These are phyloP conservation scores for Pinus albicaulis DNA, from an alignment of 75 land plant species.

Conservation along the genomic window DNA sequence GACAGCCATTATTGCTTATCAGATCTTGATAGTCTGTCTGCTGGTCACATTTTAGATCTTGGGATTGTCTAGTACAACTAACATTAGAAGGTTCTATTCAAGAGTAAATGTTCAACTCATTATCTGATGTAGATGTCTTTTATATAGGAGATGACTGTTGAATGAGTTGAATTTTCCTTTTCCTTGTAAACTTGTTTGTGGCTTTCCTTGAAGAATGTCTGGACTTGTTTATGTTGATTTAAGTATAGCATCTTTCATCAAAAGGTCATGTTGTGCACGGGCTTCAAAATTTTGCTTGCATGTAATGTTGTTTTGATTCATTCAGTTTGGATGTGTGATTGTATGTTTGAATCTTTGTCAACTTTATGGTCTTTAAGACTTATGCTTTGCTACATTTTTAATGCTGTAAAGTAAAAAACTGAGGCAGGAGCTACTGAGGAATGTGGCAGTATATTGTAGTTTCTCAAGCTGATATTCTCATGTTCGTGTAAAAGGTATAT, in stretches of 20 bases:
- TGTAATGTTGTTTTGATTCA: background rate
- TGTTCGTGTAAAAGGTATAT: background rate
- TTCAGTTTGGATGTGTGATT: background rate
- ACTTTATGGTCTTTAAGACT: background rate
- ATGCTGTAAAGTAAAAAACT: conserved; percentile 1
- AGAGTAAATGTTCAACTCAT: too few species aligned
- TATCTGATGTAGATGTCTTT: too few species aligned
- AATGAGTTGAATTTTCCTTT: too few species aligned
- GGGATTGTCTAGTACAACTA: too few species aligned
- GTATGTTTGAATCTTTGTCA: background rate
- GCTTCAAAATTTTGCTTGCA: conserved; percentile 2
- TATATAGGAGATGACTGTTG: too few species aligned
- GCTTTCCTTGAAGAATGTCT: background rate
- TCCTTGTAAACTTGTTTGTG: background rate
- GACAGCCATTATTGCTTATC: too few species aligned
- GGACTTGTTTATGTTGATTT: background rate
- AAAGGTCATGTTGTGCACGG: background rate
- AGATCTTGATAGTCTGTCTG: too few species aligned
- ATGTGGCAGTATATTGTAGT: conserved; percentile 4
- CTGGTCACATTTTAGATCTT: too few species aligned
- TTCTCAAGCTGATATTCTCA: conserved; percentile 3
- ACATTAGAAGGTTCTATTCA: too few species aligned
- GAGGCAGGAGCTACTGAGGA: conserved; percentile 7
- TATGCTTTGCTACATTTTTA: conserved; percentile 6
- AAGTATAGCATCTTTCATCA: background rate